Evolutionary conservation across 352 stramenopile genomes (phyloP), one percentile per base, ranked within the genome.

Genomic region (Phytophthora macrochlamydospora): DNA sequence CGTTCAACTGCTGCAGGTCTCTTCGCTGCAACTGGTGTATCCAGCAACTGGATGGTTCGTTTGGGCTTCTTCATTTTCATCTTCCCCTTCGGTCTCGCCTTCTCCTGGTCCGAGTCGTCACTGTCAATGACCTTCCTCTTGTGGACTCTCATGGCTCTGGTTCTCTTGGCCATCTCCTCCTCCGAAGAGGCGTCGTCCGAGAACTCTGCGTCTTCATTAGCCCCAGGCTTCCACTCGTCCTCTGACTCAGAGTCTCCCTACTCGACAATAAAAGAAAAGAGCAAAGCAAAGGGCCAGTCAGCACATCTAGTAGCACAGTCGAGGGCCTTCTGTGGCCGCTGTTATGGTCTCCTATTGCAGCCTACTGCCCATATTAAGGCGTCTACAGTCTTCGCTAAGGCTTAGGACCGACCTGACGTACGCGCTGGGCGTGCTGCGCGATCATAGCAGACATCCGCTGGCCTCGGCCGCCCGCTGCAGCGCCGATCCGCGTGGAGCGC

Each of bases 401-500:
- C 37, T 18, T 6, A 60, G 18, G 45, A 70, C 73, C 29, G 51
- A 82, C 75, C 75, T 79, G 56, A 61, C 61, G 71, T 54, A 83
- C 62, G 37, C 58, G 71, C 37, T 79, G 56, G n/a, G 75, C 75
- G 45, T 83, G 75, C 40, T 76, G 64, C 32, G 71, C 66, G 53
- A 93, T 85, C 33, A 85, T 57, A 71, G 78, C 78, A 46, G 85
- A 79, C 79, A 93, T 92, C 50, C 85, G 82, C 45, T 66, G 71
- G 40, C 69, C 66, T 18, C 75, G 73, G 40, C 85, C 81, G 37
- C 77, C 68, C 12, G 65, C 75, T 11, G 64, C 79, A 3, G 71
- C 77, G 31, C 80, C 79, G 28, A 93, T 71, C 30, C 85, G 80
- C 50, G 79, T 77, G 30, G 85, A 93, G n/a, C 85, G 74, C 18